Evolutionary conservation across 2,329 filamentous ascomycete genomes (phyloP).

Genomic region (Exophiala lecanii-corni): DNA sequence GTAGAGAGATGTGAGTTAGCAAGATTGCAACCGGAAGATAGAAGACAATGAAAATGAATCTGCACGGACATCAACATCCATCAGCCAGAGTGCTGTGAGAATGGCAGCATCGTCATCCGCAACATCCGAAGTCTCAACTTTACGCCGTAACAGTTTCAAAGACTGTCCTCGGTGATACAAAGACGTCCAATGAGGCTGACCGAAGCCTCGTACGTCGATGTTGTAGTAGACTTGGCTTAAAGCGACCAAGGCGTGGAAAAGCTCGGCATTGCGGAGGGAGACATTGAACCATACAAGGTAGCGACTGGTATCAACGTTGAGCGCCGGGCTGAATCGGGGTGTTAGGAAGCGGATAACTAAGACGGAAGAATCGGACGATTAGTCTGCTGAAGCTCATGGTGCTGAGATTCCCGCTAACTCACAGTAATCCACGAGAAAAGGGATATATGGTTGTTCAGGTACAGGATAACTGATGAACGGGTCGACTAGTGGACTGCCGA

Average conservation of each 20-base stretch:
- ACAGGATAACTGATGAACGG: conserved; percentile 15
- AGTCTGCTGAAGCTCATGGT: not conserved
- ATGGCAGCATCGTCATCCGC: conserved; percentile 20
- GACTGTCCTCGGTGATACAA: conserved; percentile 17
- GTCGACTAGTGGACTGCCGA: conserved; percentile 12
- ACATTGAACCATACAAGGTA: conserved; percentile 21
- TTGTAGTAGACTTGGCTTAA: conserved; percentile 19
- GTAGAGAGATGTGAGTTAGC: too few relatives aligned
- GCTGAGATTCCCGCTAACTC: too few relatives aligned
- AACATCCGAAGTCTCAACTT: conserved; percentile 8
- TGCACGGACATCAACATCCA: conserved; percentile 17
- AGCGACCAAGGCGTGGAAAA: conserved; percentile 17
- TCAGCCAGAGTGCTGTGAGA: conserved; percentile 18
- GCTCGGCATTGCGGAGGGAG: conserved; percentile 14
- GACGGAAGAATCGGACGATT: not conserved
- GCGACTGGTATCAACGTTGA: conserved; percentile 14
- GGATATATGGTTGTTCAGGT: conserved; percentile 7
- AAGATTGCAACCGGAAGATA: too few relatives aligned
- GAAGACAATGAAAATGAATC: too few relatives aligned
- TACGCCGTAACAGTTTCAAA: conserved; percentile 15
- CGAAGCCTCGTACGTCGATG: conserved; percentile 16
- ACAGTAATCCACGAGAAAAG: conserved; percentile 20
- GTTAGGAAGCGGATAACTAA: conserved; percentile 16
- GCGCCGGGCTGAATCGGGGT: conserved; percentile 16
- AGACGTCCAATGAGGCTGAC: conserved; percentile 9